Evolutionary conservation across 306 rosid species (phyloP), one percentile per base, ranked within the genome.

Genomic region (Castanea sativa): DNA sequence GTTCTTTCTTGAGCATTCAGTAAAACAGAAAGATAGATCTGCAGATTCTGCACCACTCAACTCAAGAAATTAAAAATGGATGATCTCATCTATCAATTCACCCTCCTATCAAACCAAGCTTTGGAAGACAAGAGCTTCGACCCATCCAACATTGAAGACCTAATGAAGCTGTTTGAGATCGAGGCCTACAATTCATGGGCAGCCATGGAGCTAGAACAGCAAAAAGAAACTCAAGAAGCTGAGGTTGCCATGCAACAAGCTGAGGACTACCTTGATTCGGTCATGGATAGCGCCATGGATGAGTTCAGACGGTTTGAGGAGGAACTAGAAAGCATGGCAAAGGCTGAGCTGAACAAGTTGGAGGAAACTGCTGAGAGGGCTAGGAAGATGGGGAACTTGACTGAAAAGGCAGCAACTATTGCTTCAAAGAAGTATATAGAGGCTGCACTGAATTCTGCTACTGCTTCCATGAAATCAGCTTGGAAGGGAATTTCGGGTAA

Each of bases 141-240:
- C 57, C 97, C 98, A 2, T 87, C 96, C 27, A 76, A 88, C 20
- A 87, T 91, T 18, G 94, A 95, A 80, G 96, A 90, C 82, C 89
- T 91, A 0, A 87, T 91, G 94, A 93, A 81, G 76, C 94, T 95
- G 6, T 95, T 95, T 35, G 99, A 95, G 91, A 84, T 95, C 27
- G 99, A 95, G n/a, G 90, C 97, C 1, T 95, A 93, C 94, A 95
- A 82, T 4, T 89, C 97, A 55, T 93, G 98, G 99, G 99, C 94
- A 0, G 96, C 97, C 27, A 64, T 85, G 53, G 99, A 93, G 29
- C 89, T 90, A 1, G 89, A 91, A 53, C 86, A 79, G 29, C 88
- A 89, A 7, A 75, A 59, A 43, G 97, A 95, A 53, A 55, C 69
- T 25, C 88, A 85, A 55, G 93, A 86, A 38, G 88, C 96, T 1